Conservation (phyloP, 1,284 basidiomycete genomes). For the Papiliotrema laurentii region DNA sequence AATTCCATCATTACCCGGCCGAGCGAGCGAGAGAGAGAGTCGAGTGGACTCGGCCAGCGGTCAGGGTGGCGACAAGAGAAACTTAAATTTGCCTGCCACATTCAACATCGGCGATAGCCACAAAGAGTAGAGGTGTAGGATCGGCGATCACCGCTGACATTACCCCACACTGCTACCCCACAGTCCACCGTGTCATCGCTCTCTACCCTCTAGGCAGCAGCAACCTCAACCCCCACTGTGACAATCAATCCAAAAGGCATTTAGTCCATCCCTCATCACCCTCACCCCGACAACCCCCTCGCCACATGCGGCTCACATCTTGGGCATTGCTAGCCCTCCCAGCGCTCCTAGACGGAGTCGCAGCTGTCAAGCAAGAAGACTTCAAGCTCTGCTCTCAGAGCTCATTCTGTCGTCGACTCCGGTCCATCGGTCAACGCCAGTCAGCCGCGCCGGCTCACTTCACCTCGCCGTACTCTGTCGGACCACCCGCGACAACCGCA, state of each 20-base stretch:
- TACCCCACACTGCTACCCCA: constrained; percentile 5
- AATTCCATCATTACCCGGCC: too few species aligned
- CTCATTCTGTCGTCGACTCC: constrained; percentile 83
- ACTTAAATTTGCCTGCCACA: too few species aligned
- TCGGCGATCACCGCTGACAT: not conserved
- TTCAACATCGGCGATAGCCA: too few species aligned
- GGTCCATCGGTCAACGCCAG: constrained; percentile 69
- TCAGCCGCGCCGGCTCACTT: constrained; percentile 57
- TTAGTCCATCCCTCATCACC: not conserved
- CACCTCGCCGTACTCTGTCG: constrained; percentile 77
- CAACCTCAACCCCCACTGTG: not conserved
- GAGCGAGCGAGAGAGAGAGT: too few species aligned
- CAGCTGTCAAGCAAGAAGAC: constrained; percentile 59
- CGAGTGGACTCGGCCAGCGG: too few species aligned
- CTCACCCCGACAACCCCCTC: not conserved
- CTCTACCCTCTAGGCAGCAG: too few species aligned
- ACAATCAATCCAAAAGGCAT: not conserved
- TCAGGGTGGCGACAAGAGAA: too few species aligned
- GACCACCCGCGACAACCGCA: constrained; percentile 52
- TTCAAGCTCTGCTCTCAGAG: constrained; percentile 89
- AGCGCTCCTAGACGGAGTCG: not conserved
- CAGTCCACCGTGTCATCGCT: not conserved
- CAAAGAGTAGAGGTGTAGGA: not conserved
- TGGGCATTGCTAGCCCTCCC: not conserved
- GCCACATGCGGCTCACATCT: not conserved